A percentile compares a stretch with the other conserved stretches of the same genome.
These are phyloP conservation scores for Aspergillus vadensis DNA, from an alignment of 2,329 filamentous ascomycete species.

Conservation along the genomic window DNA sequence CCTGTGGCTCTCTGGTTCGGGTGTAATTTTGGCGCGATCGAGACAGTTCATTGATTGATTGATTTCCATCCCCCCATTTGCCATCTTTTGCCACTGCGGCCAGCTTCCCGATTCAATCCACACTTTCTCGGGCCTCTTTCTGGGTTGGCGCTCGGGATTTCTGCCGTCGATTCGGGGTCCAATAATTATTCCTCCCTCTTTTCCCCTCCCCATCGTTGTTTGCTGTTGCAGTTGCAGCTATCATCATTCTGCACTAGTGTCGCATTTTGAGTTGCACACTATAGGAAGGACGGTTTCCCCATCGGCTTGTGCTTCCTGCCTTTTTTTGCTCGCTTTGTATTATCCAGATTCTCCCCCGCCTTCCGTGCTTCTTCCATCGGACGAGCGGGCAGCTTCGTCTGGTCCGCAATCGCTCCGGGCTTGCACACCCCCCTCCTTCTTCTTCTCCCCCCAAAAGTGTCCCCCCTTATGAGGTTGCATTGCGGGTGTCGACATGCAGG, in stretches of 20 bases:
- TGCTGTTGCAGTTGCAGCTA: not conserved
- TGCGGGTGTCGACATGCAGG: slow-evolving; percentile 33
- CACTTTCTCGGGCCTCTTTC: not conserved
- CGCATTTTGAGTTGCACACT: not conserved
- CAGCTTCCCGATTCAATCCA: slow-evolving; percentile 1
- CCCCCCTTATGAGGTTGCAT: slow-evolving; percentile 23
- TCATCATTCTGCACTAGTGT: slow-evolving; percentile 3
- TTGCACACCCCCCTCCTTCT: not conserved
- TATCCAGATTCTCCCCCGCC: not conserved
- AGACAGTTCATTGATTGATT: not conserved
- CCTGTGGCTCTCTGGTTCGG: not conserved
- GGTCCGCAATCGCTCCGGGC: not conserved
- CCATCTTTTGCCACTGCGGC: slow-evolving; percentile 9
- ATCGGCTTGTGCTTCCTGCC: slow-evolving; percentile 9
- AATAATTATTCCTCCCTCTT: not conserved
- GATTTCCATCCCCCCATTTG: not conserved
- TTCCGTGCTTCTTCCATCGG: not conserved
- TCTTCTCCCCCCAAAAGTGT: not conserved
- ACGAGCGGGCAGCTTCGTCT: not conserved
- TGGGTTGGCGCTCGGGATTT: slow-evolving; percentile 8
- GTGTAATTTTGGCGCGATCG: slow-evolving; percentile 4
- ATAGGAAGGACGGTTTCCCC: slow-evolving; percentile 8
- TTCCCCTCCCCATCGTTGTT: not conserved
- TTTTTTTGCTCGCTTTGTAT: not conserved
- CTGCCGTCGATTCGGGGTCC: slow-evolving; percentile 9